A percentile compares a stretch with the other conserved stretches of the same genome.
These are phyloP conservation scores for Exophiala sp. DNA, from an alignment of 2,329 filamentous ascomycete genomes.

Conservation along the genomic window DNA sequence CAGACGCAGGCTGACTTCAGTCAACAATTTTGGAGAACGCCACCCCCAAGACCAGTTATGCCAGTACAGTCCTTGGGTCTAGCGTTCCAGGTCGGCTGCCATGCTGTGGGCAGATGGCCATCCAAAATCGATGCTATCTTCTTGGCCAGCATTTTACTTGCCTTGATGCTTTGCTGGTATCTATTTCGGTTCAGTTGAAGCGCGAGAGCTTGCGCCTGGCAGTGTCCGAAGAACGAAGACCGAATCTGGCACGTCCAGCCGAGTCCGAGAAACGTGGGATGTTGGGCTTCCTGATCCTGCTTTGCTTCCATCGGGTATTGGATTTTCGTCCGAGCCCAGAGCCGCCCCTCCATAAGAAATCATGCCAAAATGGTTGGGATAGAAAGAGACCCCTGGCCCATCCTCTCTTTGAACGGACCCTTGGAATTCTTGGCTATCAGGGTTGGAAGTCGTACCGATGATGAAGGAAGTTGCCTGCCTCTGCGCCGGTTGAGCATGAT, in stretches of 20 bases:
- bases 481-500: background rate
- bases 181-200: background rate
- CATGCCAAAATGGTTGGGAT: slow-evolving; percentile 21
- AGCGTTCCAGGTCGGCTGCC: background rate
- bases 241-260: slow-evolving; percentile 15
- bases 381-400: slow-evolving; percentile 5
- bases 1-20: too few species aligned
- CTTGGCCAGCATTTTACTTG: too few species aligned
- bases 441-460: slow-evolving; percentile 4
- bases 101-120: background rate
- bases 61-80: background rate
- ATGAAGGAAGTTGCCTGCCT: background rate
- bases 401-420: background rate
- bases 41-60: too few species aligned
- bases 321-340: background rate
- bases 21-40: too few species aligned
- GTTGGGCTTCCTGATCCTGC: background rate
- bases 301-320: background rate
- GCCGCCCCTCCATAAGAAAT: slow-evolving; percentile 15
- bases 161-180: too few species aligned
- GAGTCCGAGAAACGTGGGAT: slow-evolving; percentile 2
- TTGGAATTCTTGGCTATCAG: background rate
- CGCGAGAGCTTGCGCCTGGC: background rate
- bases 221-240: slow-evolving; percentile 4
- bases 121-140: too few species aligned